Base-by-base conservation (phyloP, 140 eudicot species). In the Flaveria floridana region DNA sequence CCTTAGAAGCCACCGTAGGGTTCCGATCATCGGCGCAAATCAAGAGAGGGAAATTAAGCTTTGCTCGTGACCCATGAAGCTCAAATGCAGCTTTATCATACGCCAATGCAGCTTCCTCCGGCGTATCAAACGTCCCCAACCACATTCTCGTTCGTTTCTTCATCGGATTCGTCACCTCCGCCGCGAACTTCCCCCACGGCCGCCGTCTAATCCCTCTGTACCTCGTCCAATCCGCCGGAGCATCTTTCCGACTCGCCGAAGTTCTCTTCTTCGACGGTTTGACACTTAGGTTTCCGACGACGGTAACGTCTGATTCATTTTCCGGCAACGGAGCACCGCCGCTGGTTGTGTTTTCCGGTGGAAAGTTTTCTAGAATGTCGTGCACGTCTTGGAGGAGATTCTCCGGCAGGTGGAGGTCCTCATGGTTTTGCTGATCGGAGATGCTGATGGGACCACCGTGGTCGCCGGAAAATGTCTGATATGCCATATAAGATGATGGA, bases 121-220 rank as follows among this genome's bases (percentile, higher is more conserved):
- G 83, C 47, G 89, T 85, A 73, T 82, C 87, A 23, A 79, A 85
- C 6, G 89, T 85, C 14, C 89, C 89, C 13, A 83, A 79, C 89
- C 90, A 86, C 34, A 80, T 14, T 18, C 90, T 80, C 28, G 84
- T 18, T 1, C 87, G 71, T 62, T 75, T 86, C 79, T 72, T 86
- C 28, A 2, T 70, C 9, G 90, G 87, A 25, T 80, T 71, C 53
- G 83, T 80, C 51, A 86, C 85, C 81, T 86, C 90, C 20, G 90
- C 90, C 18, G 90, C 90, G 13, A 77, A 86, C 75, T 80, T 83
- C 65, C 90, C 90, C 90, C 90, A 86, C 44, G 87, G 87, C 70
- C 90, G 74, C 71, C 90, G 56, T 71, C 90, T 83, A 28, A 86
- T 86, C 6, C 90, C 90, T 47, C 78, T 52, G 44, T 80, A 86